Evolutionary conservation across 306 rosid species (phyloP).

Genomic region (Herpetospermum pedunculosum): DNA sequence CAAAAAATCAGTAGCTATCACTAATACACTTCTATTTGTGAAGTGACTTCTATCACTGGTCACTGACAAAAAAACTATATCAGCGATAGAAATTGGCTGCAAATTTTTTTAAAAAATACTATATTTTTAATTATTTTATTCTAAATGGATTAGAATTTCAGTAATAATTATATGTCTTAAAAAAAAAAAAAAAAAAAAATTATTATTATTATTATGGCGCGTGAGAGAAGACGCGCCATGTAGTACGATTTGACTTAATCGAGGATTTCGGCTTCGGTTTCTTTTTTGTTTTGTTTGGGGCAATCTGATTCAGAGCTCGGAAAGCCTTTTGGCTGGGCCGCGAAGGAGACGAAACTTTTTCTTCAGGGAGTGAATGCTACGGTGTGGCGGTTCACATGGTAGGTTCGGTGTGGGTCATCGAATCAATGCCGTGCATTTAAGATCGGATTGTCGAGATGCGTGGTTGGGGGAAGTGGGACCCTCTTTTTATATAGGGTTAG

Average conservation of each 20-base stretch:
- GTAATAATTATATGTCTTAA: too few species aligned
- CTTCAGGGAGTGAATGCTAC: background rate
- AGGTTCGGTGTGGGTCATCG: background rate
- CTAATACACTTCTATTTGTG: too few species aligned
- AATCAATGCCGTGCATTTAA: background rate
- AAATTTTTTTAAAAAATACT: too few species aligned
- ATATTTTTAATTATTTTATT: too few species aligned
- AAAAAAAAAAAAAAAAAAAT: too few species aligned
- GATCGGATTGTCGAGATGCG: background rate
- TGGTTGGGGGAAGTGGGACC: background rate
- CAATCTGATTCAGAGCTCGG: background rate
- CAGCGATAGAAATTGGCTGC: too few species aligned
- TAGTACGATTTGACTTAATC: background rate
- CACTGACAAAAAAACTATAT: too few species aligned
- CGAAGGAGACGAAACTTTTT: background rate
- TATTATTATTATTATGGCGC: background rate
- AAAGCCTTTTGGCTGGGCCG: background rate
- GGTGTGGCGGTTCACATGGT: background rate
- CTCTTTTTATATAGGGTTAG: background rate
- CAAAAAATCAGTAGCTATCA: too few species aligned
- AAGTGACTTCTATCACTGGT: too few species aligned
- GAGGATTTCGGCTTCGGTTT: constrained; percentile 17
- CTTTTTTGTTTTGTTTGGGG: background rate
- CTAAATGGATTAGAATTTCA: too few species aligned
- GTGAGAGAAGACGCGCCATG: constrained; percentile 14